phyloP scores from a whole-genome alignment of 768 basidiomycete species.

The Pleurotus tuoliensis region DNA sequence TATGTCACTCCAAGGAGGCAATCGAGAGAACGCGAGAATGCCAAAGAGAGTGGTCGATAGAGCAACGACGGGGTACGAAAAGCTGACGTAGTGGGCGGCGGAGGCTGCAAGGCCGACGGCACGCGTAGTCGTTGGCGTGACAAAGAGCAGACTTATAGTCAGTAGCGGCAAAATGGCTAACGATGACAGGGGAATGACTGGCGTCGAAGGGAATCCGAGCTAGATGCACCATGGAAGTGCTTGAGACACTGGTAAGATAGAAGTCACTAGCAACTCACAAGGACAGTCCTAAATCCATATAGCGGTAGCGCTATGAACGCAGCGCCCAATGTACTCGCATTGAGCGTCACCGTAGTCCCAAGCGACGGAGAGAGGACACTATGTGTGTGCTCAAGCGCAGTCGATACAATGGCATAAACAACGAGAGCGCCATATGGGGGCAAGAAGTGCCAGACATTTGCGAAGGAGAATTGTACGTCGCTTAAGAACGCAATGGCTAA shows the following conservation, averaged over 20 bases:
- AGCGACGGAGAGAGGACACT: conserved; percentile 54
- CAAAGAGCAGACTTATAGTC: conserved; percentile 58
- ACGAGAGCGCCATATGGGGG: conserved; percentile 68
- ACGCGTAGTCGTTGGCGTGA: conserved; percentile 47
- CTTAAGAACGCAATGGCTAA: conserved; percentile 53
- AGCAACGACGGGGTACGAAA: conserved; percentile 55
- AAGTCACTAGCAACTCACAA: conserved; percentile 37
- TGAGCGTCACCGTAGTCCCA: conserved; percentile 51
- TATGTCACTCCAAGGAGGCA: conserved; percentile 55
- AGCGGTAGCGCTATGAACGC: conserved; percentile 60
- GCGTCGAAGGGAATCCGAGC: conserved; percentile 48
- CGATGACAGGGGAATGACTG: conserved; percentile 52
- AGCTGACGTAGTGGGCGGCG: conserved; percentile 49
- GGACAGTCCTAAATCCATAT: conserved; percentile 53
- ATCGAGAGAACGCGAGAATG: conserved; percentile 58
- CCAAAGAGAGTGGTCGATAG: conserved; percentile 52
- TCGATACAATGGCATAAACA: conserved; percentile 56
- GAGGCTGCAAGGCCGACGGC: conserved; percentile 46
- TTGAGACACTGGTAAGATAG: background rate
- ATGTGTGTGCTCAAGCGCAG: conserved; percentile 59
- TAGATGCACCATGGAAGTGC: conserved; percentile 16
- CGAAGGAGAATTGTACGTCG: conserved; percentile 44
- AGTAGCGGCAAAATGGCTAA: conserved; percentile 59
- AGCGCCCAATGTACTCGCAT: conserved; percentile 58
- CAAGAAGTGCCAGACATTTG: conserved; percentile 38